Evolutionary conservation across 2,329 filamentous ascomycete genomes (phyloP).

Genomic region (Diplodia intermedia): DNA sequence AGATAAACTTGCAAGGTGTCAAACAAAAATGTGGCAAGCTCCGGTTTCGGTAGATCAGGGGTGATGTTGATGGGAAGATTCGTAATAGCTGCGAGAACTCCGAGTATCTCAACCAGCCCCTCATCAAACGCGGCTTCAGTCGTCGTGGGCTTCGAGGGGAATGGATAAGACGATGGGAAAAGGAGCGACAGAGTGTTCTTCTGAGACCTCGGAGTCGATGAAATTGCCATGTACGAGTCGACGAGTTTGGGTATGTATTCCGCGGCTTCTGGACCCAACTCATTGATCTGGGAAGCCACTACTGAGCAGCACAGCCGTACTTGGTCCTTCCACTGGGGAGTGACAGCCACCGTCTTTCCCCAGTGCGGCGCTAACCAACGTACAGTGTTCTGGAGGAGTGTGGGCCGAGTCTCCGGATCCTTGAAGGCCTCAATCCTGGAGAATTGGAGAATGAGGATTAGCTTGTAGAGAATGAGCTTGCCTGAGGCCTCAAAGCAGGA

Average conservation of each 20-base stretch:
- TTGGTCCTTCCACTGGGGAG: constrained; percentile 89
- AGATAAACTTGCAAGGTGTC: constrained; percentile 84
- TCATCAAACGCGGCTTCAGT: constrained; percentile 76
- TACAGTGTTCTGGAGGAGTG: constrained; percentile 80
- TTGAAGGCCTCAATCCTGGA: constrained; percentile 82
- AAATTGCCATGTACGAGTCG: constrained; percentile 83
- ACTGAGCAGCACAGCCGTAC: constrained; percentile 93
- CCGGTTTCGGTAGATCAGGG: constrained; percentile 75
- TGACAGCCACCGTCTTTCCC: constrained; percentile 76
- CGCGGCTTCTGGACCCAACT: constrained; percentile 80
- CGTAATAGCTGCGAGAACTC: constrained; percentile 82
- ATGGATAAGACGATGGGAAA: constrained; percentile 90
- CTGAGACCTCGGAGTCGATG: constrained; percentile 66
- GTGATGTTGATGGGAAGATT: constrained; percentile 76
- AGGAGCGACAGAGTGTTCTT: constrained; percentile 77
- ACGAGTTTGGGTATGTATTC: constrained; percentile 91
- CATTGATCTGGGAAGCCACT: constrained; percentile 81
- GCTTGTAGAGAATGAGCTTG: constrained; percentile 88
- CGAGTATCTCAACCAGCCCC: constrained; percentile 84
- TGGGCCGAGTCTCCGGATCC: constrained; percentile 74
- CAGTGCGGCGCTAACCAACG: constrained; percentile 94
- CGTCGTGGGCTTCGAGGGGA: constrained; percentile 74
- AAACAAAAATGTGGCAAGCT: constrained; percentile 76
- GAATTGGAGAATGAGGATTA: constrained; percentile 92
- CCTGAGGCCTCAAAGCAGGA: constrained; percentile 87